These are phyloP conservation scores for Aspergillus ibericus DNA, from an alignment of 2,329 filamentous ascomycete genomes.

Conservation along the genomic window DNA sequence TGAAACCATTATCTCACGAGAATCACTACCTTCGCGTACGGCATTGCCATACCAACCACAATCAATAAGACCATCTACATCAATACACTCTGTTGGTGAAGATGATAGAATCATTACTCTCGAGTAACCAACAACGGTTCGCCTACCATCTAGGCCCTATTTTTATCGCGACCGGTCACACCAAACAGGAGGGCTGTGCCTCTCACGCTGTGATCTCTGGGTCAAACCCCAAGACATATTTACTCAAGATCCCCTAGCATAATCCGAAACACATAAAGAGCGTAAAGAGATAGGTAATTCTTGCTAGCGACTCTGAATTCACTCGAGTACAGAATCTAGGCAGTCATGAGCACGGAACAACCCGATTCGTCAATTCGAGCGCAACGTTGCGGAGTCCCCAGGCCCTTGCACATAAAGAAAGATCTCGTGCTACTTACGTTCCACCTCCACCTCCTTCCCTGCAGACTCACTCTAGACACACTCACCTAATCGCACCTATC, in stretches of 20 bases:
- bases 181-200: too few species aligned
- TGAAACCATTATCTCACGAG: background rate
- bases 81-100: too few species aligned
- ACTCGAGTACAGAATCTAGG: background rate
- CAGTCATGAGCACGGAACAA: background rate
- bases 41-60: background rate
- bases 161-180: too few species aligned
- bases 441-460: background rate
- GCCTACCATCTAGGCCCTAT: too few species aligned
- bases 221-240: too few species aligned
- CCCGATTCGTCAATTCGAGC: slow-evolving; percentile 12
- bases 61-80: too few species aligned
- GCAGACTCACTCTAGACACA: slow-evolving; percentile 18
- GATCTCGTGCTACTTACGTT: background rate
- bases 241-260: too few species aligned
- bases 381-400: slow-evolving; percentile 2
- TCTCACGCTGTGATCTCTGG: too few species aligned
- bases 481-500: slow-evolving; percentile 16
- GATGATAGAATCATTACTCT: too few species aligned
- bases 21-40: background rate
- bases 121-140: too few species aligned
- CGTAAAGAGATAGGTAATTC: too few species aligned
- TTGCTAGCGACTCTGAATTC: background rate
- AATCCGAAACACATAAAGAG: background rate
- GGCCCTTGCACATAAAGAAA: background rate